These are phyloP conservation scores for Bipolaris bicolor DNA, from an alignment of 2,329 filamentous ascomycete genomes.

Conservation along the genomic window DNA sequence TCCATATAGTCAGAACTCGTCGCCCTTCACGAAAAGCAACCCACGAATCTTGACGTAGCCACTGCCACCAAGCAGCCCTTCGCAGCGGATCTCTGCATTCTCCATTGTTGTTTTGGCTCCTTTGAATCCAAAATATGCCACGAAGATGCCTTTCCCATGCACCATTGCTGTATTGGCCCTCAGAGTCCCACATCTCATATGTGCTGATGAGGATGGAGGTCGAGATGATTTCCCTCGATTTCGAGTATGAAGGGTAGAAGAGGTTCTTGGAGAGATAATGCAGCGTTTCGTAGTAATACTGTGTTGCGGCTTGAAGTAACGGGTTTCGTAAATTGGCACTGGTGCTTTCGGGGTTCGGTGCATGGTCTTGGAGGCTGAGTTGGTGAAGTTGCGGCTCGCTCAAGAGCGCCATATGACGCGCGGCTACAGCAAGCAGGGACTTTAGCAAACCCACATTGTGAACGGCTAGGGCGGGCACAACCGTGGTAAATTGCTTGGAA, in stretches of 20 bases:
- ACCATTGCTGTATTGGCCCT: slow-evolving; percentile 50
- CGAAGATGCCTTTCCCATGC: slow-evolving; percentile 68
- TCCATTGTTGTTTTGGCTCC: slow-evolving; percentile 66
- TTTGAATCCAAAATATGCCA: slow-evolving; percentile 70
- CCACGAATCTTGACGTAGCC: slow-evolving; percentile 71
- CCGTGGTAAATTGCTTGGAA: slow-evolving; percentile 46
- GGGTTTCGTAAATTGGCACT: slow-evolving; percentile 30
- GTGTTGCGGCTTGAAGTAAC: slow-evolving; percentile 49
- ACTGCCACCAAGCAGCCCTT: slow-evolving; percentile 69
- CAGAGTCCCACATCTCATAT: slow-evolving; percentile 70
- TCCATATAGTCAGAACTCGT: slow-evolving; percentile 64
- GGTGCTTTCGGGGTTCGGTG: slow-evolving; percentile 14
- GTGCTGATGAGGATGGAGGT: slow-evolving; percentile 67
- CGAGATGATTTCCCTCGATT: slow-evolving; percentile 63
- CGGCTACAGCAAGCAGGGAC: slow-evolving; percentile 62
- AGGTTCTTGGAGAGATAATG: slow-evolving; percentile 67
- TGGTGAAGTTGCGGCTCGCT: slow-evolving; percentile 29
- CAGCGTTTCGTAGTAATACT: slow-evolving; percentile 68
- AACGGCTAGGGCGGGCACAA: slow-evolving; percentile 49
- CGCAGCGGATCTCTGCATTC: slow-evolving; percentile 61
- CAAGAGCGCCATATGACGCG: slow-evolving; percentile 58
- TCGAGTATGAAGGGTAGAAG: slow-evolving; percentile 63
- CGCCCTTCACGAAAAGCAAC: slow-evolving; percentile 66
- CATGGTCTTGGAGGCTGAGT: slow-evolving; percentile 39
- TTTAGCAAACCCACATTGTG: slow-evolving; percentile 64